Conservation (phyloP, 2,329 filamentous ascomycete genomes). For the Ascocoryne sarcoides region DNA sequence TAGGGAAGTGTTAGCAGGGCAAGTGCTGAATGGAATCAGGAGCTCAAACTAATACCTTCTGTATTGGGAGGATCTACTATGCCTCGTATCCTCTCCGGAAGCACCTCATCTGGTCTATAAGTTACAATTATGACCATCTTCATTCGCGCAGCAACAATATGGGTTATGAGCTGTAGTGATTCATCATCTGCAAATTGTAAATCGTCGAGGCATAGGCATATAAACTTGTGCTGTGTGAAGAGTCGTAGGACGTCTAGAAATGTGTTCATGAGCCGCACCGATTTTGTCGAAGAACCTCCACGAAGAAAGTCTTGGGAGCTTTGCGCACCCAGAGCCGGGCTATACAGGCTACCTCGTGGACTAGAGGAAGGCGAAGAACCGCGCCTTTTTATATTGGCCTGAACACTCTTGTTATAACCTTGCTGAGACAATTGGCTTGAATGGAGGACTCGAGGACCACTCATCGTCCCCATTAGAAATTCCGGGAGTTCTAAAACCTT, state of each 20-base stretch:
- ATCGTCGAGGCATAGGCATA: constrained; percentile 83
- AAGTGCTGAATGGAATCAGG: constrained; percentile 12
- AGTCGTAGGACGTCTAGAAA: constrained; percentile 79
- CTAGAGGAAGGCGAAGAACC: constrained; percentile 20
- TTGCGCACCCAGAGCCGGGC: constrained; percentile 33
- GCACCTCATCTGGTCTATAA: constrained; percentile 48
- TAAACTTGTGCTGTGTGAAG: constrained; percentile 74
- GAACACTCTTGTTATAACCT: constrained; percentile 24
- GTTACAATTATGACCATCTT: constrained; percentile 58
- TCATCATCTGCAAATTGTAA: constrained; percentile 86
- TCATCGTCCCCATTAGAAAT: constrained; percentile 46
- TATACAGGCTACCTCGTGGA: constrained; percentile 16
- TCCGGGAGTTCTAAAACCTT: constrained; percentile 55
- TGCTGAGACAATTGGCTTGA: constrained; percentile 5
- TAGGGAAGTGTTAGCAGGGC: constrained; percentile 20
- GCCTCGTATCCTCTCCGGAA: constrained; percentile 36
- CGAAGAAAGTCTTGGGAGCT: constrained; percentile 52
- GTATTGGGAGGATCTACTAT: constrained; percentile 44
- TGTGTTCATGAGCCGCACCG: constrained; percentile 73
- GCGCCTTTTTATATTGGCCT: constrained; percentile 13
- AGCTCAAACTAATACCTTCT: constrained; percentile 37
- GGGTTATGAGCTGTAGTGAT: constrained; percentile 71
- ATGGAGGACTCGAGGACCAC: constrained; percentile 17
- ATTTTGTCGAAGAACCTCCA: constrained; percentile 49
- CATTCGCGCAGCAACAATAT: constrained; percentile 69